These are phyloP conservation scores for Phytopythium mirpurense DNA, from an alignment of 352 stramenopile species.

Conservation along the genomic window DNA sequence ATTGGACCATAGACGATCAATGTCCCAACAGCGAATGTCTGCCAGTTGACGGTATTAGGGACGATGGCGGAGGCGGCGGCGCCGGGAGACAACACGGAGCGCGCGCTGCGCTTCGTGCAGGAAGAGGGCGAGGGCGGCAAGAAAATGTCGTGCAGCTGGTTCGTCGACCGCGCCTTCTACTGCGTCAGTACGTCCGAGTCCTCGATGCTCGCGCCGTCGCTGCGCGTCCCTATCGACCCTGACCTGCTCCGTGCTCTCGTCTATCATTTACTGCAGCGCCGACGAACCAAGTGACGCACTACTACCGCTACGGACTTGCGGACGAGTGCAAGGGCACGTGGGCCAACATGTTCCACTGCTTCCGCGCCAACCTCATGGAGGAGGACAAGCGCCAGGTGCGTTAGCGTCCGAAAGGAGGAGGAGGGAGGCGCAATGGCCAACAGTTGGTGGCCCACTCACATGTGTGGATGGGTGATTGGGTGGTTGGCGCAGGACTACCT, in stretches of 20 bases:
- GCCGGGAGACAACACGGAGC: constrained; percentile 38
- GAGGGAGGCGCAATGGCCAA: too few species aligned
- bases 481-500: constrained; percentile 52
- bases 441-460: neutral
- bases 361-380: constrained; percentile 75
- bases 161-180: constrained; percentile 74
- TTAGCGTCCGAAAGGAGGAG: too few species aligned
- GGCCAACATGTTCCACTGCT: constrained; percentile 80
- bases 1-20: too few species aligned
- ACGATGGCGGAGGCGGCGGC: constrained; percentile 4
- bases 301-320: constrained; percentile 63
- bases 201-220: too few species aligned
- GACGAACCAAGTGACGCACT: constrained; percentile 77
- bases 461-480: too few species aligned
- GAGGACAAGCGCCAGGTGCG: constrained; percentile 54
- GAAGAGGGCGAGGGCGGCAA: constrained; percentile 34
- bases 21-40: too few species aligned
- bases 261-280: constrained; percentile 50
- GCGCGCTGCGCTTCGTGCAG: constrained; percentile 59
- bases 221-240: too few species aligned
- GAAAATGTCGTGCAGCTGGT: constrained; percentile 68
- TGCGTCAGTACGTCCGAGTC: constrained; percentile 81
- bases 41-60: too few species aligned
- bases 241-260: too few species aligned
- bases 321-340: constrained; percentile 81